Conservation (phyloP, 768 basidiomycete genomes). For the Xerocomus potaroensis region DNA sequence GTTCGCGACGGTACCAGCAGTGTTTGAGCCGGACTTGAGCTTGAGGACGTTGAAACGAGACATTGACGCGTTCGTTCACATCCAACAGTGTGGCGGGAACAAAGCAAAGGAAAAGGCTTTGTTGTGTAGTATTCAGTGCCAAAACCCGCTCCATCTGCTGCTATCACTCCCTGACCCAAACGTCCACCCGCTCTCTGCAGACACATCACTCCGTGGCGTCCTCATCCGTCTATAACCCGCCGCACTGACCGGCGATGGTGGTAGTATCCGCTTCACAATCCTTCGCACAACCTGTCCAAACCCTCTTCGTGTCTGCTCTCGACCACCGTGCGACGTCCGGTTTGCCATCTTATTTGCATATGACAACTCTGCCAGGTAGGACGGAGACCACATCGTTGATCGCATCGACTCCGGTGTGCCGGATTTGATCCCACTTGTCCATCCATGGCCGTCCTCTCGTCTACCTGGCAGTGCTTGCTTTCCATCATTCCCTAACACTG, state of each 20-base stretch:
- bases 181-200: conserved; percentile 18
- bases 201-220: conserved; percentile 15
- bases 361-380: too few species aligned
- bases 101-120: too few species aligned
- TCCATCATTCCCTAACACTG: not conserved
- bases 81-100: not conserved
- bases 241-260: conserved; percentile 4
- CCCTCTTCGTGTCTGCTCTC: conserved; percentile 10
- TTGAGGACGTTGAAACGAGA: conserved; percentile 42
- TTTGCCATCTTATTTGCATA: conserved; percentile 1
- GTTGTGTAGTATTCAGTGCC: too few species aligned
- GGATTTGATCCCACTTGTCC: not conserved
- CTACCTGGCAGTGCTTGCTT: not conserved
- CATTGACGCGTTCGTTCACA: conserved; percentile 40
- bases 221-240: not conserved
- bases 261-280: conserved; percentile 21
- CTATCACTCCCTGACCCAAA: conserved; percentile 13
- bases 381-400: not conserved
- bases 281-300: conserved; percentile 20
- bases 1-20: not conserved
- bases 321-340: too few species aligned
- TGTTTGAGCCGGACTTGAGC: conserved; percentile 21
- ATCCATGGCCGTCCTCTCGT: not conserved
- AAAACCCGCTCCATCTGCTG: conserved; percentile 23
- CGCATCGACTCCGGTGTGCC: not conserved